Evolutionary conservation across 2,329 filamentous ascomycete genomes (phyloP).

Genomic region (Alternaria arbusti): DNA sequence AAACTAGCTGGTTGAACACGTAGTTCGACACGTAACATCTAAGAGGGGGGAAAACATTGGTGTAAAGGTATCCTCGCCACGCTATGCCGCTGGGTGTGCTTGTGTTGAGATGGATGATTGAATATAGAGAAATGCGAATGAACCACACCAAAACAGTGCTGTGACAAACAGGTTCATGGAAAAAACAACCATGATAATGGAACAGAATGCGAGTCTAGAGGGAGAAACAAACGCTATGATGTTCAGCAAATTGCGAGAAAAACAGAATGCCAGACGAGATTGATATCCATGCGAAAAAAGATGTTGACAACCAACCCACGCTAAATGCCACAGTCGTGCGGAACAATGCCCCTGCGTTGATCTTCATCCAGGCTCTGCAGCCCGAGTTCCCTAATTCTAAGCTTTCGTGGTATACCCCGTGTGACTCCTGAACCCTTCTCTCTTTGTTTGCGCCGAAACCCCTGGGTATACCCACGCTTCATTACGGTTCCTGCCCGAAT

Average conservation of each 20-base stretch:
- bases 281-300: slow-evolving; percentile 24
- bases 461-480: slow-evolving; percentile 24
- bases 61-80: slow-evolving; percentile 28
- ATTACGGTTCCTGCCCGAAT: slow-evolving; percentile 40
- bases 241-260: slow-evolving; percentile 19
- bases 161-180: slow-evolving; percentile 18
- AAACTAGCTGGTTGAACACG: background rate
- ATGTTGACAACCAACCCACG: slow-evolving; percentile 36
- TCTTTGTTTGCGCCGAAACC: slow-evolving; percentile 13
- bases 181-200: slow-evolving; percentile 13
- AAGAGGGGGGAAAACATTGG: slow-evolving; percentile 8
- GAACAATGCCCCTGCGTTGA: slow-evolving; percentile 21
- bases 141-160: slow-evolving; percentile 27
- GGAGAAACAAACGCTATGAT: slow-evolving; percentile 36
- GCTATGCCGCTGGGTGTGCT: slow-evolving; percentile 23
- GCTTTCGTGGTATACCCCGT: slow-evolving; percentile 11
- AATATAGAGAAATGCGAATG: slow-evolving; percentile 27
- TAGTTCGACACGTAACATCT: background rate
- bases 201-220: slow-evolving; percentile 26
- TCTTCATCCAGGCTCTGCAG: slow-evolving; percentile 24
- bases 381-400: slow-evolving; percentile 7
- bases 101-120: slow-evolving; percentile 13
- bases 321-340: slow-evolving; percentile 49
- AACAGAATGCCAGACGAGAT: slow-evolving; percentile 25
- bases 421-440: background rate